Conservation (phyloP, 1,284 basidiomycete genomes). For the Fomitopsis schrenkii region DNA sequence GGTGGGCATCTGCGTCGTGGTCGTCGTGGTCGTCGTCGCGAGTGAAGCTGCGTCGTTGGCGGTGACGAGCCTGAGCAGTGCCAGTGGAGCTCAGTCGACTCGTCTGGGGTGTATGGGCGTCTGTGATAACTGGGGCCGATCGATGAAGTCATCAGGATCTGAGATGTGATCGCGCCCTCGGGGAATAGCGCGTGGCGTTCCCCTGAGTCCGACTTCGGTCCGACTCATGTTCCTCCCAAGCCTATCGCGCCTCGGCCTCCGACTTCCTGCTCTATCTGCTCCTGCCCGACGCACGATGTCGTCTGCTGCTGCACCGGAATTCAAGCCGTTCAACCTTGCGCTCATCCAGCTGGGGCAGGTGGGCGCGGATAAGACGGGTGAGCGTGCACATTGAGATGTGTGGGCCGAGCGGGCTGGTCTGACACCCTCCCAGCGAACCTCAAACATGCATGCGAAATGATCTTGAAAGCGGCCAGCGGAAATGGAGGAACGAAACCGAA, state of each 20-base stretch:
- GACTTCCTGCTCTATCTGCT: conserved; percentile 6
- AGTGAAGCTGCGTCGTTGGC: neutral
- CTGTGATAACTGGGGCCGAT: neutral
- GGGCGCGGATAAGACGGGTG: conserved; percentile 56
- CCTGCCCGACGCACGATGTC: conserved; percentile 17
- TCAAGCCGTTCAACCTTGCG: conserved; percentile 80
- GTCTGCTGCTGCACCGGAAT: conserved; percentile 30
- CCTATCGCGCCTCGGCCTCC: neutral
- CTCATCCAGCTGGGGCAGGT: conserved; percentile 82
- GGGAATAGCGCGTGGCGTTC: conserved; percentile 1
- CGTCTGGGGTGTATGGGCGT: neutral
- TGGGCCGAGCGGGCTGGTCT: neutral
- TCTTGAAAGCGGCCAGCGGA: conserved; percentile 62
- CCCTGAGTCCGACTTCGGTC: neutral
- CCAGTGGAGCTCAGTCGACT: neutral
- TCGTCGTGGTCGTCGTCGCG: too few species aligned
- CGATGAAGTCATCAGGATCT: conserved; percentile 1
- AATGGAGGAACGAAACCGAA: conserved; percentile 38
- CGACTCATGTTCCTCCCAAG: conserved; percentile 10
- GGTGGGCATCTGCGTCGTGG: conserved; percentile 14
- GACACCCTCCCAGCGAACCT: conserved; percentile 49
- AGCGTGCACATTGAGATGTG: neutral
- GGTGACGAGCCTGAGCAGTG: neutral
- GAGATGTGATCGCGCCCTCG: conserved; percentile 7
- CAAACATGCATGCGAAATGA: conserved; percentile 75